Percentiles rank a stretch among this genome's conserved stretches.
phyloP scores from a whole-genome alignment of 306 rosid genomes.

The Vigna mungo region DNA sequence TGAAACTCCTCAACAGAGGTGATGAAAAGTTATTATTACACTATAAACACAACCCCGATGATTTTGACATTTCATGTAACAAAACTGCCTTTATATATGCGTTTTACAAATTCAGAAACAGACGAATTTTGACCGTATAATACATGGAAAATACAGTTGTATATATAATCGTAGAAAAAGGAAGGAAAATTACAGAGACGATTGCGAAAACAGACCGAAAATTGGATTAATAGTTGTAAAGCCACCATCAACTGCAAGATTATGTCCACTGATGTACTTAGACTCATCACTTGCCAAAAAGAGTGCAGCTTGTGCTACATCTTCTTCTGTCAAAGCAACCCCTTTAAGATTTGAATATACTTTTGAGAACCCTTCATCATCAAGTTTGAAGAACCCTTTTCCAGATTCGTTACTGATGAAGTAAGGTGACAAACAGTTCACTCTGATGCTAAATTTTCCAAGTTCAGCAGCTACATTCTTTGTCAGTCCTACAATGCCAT shows the following conservation, averaged over 20 bases:
- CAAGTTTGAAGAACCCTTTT: constrained; percentile 40
- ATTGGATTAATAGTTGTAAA: constrained; percentile 43
- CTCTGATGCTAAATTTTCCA: constrained; percentile 39
- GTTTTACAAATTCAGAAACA: too few relatives aligned
- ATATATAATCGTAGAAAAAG: neutral
- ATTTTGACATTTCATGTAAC: too few relatives aligned
- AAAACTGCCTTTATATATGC: too few relatives aligned
- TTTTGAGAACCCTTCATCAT: constrained; percentile 20
- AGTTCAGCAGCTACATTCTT: constrained; percentile 49
- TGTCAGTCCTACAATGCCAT: constrained; percentile 42
- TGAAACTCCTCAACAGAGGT: too few relatives aligned
- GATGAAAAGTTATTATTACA: too few relatives aligned
- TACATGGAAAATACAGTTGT: neutral
- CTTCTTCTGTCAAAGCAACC: constrained; percentile 35
- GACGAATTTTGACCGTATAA: too few relatives aligned
- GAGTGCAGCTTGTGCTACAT: constrained; percentile 43
- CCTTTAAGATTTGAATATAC: constrained; percentile 48
- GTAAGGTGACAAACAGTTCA: constrained; percentile 43
- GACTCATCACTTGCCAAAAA: constrained; percentile 52
- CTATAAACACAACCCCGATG: too few relatives aligned
- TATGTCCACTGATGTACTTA: constrained; percentile 45
- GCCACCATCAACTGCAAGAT: constrained; percentile 48
- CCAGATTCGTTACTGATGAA: constrained; percentile 5
- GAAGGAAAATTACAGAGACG: neutral
- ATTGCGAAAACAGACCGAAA: constrained; percentile 46